phyloP scores from a whole-genome alignment of 257 asterid species.

The Echium plantagineum region DNA sequence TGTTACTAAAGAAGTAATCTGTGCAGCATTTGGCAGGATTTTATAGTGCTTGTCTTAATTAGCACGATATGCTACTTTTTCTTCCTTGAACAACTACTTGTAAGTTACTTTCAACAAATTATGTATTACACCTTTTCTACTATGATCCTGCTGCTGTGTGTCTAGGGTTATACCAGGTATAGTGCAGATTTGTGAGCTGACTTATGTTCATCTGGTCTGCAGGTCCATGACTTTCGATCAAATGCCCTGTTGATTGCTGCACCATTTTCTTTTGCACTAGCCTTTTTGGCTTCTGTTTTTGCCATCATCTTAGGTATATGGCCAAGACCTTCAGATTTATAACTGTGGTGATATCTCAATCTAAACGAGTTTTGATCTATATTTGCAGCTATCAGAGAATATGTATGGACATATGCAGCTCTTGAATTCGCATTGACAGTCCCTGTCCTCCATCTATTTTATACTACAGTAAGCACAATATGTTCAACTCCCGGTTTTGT shows the following conservation, averaged over 20 bases:
- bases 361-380: conserved; percentile 3
- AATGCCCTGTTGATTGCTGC: conserved; percentile 64
- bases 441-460: conserved; percentile 43
- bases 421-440: conserved; percentile 71
- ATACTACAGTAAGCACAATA: conserved; percentile 36
- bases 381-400: conserved; percentile 66
- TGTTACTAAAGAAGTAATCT: conserved; percentile 14
- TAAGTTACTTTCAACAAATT: conserved; percentile 17
- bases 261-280: conserved; percentile 74
- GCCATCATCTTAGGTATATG: conserved; percentile 54
- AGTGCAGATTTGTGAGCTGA: not conserved
- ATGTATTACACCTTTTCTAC: too few relatives aligned
- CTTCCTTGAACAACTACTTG: conserved; percentile 91
- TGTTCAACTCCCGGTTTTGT: too few relatives aligned
- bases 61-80: conserved; percentile 94
- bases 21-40: conserved; percentile 91
- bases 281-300: conserved; percentile 52
- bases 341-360: conserved; percentile 2
- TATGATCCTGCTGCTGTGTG: too few relatives aligned
- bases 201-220: conserved; percentile 5
- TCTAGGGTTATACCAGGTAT: not conserved
- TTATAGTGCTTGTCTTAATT: conserved; percentile 85
- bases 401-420: conserved; percentile 76
- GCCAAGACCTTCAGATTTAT: not conserved
- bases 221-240: conserved; percentile 56